Conservation (phyloP, 148 eudicot species). For the Pharnaceum exiguum region DNA sequence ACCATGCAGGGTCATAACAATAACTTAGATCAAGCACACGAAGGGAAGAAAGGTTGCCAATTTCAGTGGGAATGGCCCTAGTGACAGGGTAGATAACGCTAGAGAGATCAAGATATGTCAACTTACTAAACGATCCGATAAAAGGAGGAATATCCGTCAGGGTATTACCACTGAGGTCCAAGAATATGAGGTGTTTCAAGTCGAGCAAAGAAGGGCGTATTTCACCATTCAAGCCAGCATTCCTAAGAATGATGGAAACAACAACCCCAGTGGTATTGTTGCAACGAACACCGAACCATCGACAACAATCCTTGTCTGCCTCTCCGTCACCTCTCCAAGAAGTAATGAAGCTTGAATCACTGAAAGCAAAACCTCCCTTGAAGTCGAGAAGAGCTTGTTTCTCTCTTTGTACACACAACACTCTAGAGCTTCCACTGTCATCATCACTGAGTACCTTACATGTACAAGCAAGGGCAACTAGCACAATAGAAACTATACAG, state of each 20-base stretch:
- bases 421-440: not conserved
- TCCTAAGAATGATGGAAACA: too few species aligned
- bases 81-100: conserved; percentile 20
- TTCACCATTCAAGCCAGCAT: not conserved
- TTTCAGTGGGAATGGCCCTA: conserved; percentile 21
- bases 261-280: not conserved
- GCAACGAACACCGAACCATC: conserved; percentile 2
- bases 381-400: conserved; percentile 18
- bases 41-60: conserved; percentile 36
- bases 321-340: conserved; percentile 1
- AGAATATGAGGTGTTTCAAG: not conserved
- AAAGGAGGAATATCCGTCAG: conserved; percentile 30
- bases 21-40: conserved; percentile 17
- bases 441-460: too few species aligned
- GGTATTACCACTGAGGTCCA: conserved; percentile 26
- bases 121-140: conserved; percentile 28
- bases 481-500: not conserved
- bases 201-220: conserved; percentile 5
- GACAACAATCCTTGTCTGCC: not conserved
- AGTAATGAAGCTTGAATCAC: not conserved
- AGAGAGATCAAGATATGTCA: conserved; percentile 33
- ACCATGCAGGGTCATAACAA: too few species aligned
- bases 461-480: not conserved
- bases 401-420: conserved; percentile 10
- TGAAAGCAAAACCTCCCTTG: conserved; percentile 1